A percentile compares a stretch with the other conserved stretches of the same genome.
Evolutionary conservation across 495 filamentous ascomycete species (phyloP).

Genomic region (Hypomontagnella monticulosa): DNA sequence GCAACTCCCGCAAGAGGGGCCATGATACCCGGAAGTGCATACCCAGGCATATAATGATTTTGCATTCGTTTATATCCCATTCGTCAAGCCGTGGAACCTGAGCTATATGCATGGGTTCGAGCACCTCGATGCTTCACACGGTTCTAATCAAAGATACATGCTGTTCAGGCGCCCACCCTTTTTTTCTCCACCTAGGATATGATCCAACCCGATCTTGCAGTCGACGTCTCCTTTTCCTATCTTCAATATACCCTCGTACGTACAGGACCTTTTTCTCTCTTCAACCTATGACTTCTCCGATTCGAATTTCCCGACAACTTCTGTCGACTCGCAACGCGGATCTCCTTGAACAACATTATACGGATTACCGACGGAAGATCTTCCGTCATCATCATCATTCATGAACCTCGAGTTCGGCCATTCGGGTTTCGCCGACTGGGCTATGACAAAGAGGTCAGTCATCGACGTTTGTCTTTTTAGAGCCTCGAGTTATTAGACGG

Average conservation of each 20-base stretch:
- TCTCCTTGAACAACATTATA: conserved; percentile 20
- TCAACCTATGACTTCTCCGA: conserved; percentile 24
- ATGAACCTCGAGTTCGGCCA: conserved; percentile 6
- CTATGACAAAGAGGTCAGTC: neutral
- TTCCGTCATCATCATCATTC: conserved; percentile 10
- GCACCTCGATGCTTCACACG: neutral
- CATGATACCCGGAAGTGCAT: conserved; percentile 52
- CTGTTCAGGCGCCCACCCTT: conserved; percentile 10
- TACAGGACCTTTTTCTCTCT: conserved; percentile 30
- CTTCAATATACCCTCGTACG: conserved; percentile 34
- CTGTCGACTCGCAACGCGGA: conserved; percentile 7
- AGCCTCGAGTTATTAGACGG: conserved; percentile 14
- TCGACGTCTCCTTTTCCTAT: conserved; percentile 23
- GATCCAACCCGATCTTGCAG: conserved; percentile 3
- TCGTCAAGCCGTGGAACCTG: neutral
- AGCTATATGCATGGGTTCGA: neutral
- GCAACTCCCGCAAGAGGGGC: conserved; percentile 33
- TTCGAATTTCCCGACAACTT: neutral
- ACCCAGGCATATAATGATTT: conserved; percentile 41
- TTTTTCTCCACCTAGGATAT: conserved; percentile 10
- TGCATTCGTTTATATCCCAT: conserved; percentile 22
- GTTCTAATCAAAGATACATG: conserved; percentile 14
- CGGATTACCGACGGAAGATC: neutral
- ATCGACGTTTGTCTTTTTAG: conserved; percentile 4
- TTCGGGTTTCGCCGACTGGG: neutral